Conservation (phyloP, 2,329 filamentous ascomycete genomes). For the Fusarium sp. region DNA sequence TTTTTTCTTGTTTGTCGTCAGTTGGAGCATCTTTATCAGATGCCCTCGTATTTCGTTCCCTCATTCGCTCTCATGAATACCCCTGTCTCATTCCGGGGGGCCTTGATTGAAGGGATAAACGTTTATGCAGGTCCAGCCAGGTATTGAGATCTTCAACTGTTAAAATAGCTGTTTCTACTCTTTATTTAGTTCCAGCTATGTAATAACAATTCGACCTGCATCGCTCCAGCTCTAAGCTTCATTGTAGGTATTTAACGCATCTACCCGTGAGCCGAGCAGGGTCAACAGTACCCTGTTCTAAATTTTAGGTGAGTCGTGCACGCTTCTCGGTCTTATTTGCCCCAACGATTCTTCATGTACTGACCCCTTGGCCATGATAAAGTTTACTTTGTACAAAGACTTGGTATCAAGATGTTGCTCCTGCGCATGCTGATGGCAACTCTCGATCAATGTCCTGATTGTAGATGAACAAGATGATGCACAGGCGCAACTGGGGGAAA, state of each 20-base stretch:
- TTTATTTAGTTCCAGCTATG: background rate
- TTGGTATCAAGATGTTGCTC: background rate
- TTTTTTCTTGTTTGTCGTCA: background rate
- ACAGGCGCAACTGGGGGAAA: background rate
- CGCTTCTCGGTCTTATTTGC: background rate
- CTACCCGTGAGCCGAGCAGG: background rate
- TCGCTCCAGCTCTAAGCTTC: background rate
- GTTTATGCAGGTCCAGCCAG: background rate
- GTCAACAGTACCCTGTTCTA: background rate
- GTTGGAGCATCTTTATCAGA: background rate
- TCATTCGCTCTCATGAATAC: background rate
- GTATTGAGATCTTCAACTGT: background rate
- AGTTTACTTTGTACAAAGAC: background rate
- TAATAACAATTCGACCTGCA: background rate
- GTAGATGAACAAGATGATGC: background rate
- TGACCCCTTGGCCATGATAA: background rate
- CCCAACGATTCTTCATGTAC: background rate
- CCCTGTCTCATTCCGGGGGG: background rate
- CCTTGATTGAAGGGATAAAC: background rate
- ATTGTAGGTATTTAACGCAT: background rate
- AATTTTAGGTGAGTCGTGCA: background rate
- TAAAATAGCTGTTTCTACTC: background rate
- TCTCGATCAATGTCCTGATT: background rate
- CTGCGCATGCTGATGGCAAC: background rate
- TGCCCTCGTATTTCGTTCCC: background rate